These are phyloP conservation scores for Eragrostis curvula DNA, from an alignment of 176 grass and related monocot genomes.

Conservation along the genomic window DNA sequence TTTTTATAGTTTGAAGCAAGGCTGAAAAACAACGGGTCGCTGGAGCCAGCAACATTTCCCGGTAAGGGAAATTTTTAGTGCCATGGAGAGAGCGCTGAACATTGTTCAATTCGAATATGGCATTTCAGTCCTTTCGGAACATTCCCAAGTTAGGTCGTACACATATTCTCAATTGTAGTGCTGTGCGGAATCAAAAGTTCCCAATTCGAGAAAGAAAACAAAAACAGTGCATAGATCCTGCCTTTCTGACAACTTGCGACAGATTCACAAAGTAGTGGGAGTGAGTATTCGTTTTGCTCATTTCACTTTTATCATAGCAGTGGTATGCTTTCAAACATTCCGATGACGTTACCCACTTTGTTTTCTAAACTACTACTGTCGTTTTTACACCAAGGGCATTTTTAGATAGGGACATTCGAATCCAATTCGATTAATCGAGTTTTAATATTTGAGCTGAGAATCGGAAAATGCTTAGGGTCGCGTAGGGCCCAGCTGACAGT, in stretches of 20 bases:
- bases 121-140: not conserved
- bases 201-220: slow-evolving; percentile 1
- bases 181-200: not conserved
- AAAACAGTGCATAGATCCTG: not conserved
- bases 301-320: not conserved
- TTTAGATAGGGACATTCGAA: not conserved
- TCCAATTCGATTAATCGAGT: not conserved
- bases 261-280: not conserved
- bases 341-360: not conserved
- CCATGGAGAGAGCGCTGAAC: not conserved
- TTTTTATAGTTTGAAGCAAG: not conserved
- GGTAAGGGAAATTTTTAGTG: not conserved
- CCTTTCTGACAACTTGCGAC: not conserved
- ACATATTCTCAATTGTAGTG: slow-evolving; percentile 7
- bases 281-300: not conserved
- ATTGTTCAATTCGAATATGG: not conserved
- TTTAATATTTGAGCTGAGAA: not conserved
- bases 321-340: slow-evolving; percentile 15
- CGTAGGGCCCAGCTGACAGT: too few species aligned
- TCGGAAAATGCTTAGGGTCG: too few species aligned
- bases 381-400: not conserved
- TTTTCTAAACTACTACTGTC: not conserved
- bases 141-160: slow-evolving; percentile 12
- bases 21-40: too few species aligned
- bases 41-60: not conserved